Evolutionary conservation across 257 asterid species (phyloP), one percentile per base, ranked within the genome.

Genomic region (Scutellaria baicalensis): DNA sequence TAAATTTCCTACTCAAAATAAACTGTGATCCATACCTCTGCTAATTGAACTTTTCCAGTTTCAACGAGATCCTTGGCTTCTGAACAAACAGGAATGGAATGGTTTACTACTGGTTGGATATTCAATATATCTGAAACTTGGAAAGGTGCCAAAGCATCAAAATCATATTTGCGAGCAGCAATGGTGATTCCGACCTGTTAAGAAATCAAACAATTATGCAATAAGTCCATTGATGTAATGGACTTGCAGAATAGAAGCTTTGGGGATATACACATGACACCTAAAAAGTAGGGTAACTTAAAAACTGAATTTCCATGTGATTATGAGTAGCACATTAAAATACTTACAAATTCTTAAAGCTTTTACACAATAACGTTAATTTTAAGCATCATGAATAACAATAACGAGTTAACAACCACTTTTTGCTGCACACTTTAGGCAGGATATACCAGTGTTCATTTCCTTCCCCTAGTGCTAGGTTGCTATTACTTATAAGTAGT

Each of bases 51-150:
- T 82, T 92, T 92, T 68, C 93, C 97, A 23, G 95, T 81, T 79
- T 92, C 97, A 58, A 89, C 88, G 45, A 92, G 89, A 81, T 84
- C 89, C 90, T 84, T 88, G 72, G 97, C 96, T 78, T 89, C 95
- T 49, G 97, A 84, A 78, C 95, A 87, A 62, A 92, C 82, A 44
- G 95, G 97, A 73, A 92, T 85, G 13, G 93, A 91, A 80, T 89
- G 95, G 79, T 92, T 92, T 67, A 89, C 87, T 20, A 92, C 95
- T 51, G 97, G 95, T 66, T 85, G 93, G 70, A 89, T 77, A 83
- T 87, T 80, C 82, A 87, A 73, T 69, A 92, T 73, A 77, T 89
- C 96, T 17, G 92, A 80, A 23, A 71, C 81, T 83, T 81, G 92
- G 78, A 92, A 89, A 71, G 97, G 97, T 23, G 83, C 81, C 67